These are phyloP conservation scores for Fusarium sp. DNA, from an alignment of 2,329 filamentous ascomycete genomes.

Conservation along the genomic window DNA sequence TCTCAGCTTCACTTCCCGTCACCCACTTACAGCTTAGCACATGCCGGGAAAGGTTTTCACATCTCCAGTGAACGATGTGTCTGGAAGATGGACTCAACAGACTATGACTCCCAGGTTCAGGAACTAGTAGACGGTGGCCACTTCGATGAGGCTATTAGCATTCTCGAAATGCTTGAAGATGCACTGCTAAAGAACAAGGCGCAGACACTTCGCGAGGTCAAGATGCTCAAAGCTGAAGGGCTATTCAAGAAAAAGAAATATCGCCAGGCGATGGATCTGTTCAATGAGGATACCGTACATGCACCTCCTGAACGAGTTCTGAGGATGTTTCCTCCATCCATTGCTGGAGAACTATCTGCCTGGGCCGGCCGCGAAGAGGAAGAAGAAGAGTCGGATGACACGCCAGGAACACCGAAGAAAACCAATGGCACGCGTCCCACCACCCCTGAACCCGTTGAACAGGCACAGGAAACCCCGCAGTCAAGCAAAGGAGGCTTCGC, in stretches of 20 bases:
- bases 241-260: constrained; percentile 87
- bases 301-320: constrained; percentile 91
- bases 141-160: constrained; percentile 91
- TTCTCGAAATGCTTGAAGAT: constrained; percentile 90
- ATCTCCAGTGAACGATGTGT: constrained; percentile 90
- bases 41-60: constrained; percentile 94
- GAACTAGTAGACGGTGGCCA: constrained; percentile 76
- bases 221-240: constrained; percentile 87
- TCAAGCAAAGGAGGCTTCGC: constrained; percentile 58
- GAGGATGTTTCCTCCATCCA: constrained; percentile 80
- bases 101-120: constrained; percentile 89
- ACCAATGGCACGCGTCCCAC: constrained; percentile 40
- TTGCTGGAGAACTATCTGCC: constrained; percentile 81
- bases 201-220: constrained; percentile 81
- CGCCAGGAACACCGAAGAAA: constrained; percentile 40
- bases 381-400: constrained; percentile 51
- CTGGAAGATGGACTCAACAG: constrained; percentile 94
- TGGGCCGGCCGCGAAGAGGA: constrained; percentile 51
- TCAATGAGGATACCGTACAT: constrained; percentile 82
- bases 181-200: constrained; percentile 85
- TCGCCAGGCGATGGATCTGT: constrained; percentile 85
- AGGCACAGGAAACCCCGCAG: constrained; percentile 43
- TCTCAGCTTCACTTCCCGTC: constrained; percentile 90
- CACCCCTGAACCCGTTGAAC: constrained; percentile 42
- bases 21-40: constrained; percentile 90